A percentile compares a stretch with the other conserved stretches of the same genome.
Conservation (phyloP, 108 stramenopile genomes). For the Discostella pseudostelligera region DNA sequence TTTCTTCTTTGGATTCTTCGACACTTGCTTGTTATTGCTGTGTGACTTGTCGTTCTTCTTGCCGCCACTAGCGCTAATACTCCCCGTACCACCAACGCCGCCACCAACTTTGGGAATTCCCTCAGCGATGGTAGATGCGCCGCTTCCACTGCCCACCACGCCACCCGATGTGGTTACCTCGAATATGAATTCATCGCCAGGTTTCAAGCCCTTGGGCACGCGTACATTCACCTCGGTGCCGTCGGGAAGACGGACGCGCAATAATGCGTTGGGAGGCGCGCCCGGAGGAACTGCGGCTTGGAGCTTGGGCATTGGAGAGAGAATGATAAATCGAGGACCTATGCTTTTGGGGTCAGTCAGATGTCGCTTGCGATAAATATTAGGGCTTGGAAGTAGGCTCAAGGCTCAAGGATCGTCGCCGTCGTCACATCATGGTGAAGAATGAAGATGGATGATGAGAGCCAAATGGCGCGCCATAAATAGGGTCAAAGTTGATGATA, state of each 20-base stretch:
- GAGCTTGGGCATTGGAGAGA: slow-evolving; percentile 32
- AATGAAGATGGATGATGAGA: too few relatives aligned
- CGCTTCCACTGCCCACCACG: background rate
- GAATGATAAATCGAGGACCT: background rate
- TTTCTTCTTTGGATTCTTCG: slow-evolving; percentile 46
- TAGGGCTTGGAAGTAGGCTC: too few relatives aligned
- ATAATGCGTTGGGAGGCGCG: slow-evolving; percentile 25
- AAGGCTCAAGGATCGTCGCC: too few relatives aligned
- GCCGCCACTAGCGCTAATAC: background rate
- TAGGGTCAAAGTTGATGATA: too few relatives aligned
- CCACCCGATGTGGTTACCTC: slow-evolving; percentile 47
- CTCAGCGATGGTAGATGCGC: background rate
- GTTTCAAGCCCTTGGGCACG: slow-evolving; percentile 48
- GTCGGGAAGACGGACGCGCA: slow-evolving; percentile 62
- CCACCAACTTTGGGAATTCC: background rate
- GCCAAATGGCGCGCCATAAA: too few relatives aligned
- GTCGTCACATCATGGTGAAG: too few relatives aligned
- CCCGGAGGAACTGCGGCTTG: slow-evolving; percentile 40
- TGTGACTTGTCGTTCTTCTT: slow-evolving; percentile 7
- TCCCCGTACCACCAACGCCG: background rate
- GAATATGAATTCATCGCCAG: slow-evolving; percentile 66
- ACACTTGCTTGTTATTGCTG: slow-evolving; percentile 6
- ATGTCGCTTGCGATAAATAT: too few relatives aligned
- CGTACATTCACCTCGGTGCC: slow-evolving; percentile 59
- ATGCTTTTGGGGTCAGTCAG: too few relatives aligned